Evolutionary conservation across 768 basidiomycete genomes (phyloP).

Genomic region (Boletus eberwhitei): DNA sequence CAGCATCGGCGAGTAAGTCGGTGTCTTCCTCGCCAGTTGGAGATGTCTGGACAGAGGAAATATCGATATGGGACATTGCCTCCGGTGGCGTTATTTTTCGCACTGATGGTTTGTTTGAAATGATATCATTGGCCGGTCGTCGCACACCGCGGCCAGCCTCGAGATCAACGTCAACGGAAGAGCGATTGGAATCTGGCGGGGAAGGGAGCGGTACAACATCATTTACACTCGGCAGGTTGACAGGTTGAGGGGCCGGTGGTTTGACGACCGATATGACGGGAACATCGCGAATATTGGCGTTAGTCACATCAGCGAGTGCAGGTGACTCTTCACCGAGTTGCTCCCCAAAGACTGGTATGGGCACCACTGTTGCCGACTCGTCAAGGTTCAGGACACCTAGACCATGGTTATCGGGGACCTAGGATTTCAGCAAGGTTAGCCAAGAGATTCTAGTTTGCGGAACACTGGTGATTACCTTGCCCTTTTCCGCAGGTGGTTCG

Average conservation of each 20-base stretch:
- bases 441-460: neutral
- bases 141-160: slow-evolving; percentile 42
- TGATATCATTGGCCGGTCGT: slow-evolving; percentile 23
- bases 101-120: slow-evolving; percentile 12
- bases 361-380: slow-evolving; percentile 53
- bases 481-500: slow-evolving; percentile 39
- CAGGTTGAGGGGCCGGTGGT: slow-evolving; percentile 67
- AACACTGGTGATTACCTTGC: slow-evolving; percentile 42
- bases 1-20: slow-evolving; percentile 54
- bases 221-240: slow-evolving; percentile 61
- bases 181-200: slow-evolving; percentile 41
- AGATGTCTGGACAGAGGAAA: slow-evolving; percentile 19
- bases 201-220: slow-evolving; percentile 51
- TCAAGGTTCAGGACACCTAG: slow-evolving; percentile 41
- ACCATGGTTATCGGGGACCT: slow-evolving; percentile 45
- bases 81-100: slow-evolving; percentile 10
- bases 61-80: slow-evolving; percentile 12
- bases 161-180: slow-evolving; percentile 36
- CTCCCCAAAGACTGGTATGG: slow-evolving; percentile 58
- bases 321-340: slow-evolving; percentile 17
- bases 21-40: slow-evolving; percentile 34
- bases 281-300: slow-evolving; percentile 27
- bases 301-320: slow-evolving; percentile 24
- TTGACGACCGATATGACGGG: slow-evolving; percentile 65
- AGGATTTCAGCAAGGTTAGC: slow-evolving; percentile 18